A percentile compares a stretch with the other conserved stretches of the same genome.
These are phyloP conservation scores for Ogataea nitratoaversa DNA, from an alignment of 805 yeast species.

Conservation along the genomic window DNA sequence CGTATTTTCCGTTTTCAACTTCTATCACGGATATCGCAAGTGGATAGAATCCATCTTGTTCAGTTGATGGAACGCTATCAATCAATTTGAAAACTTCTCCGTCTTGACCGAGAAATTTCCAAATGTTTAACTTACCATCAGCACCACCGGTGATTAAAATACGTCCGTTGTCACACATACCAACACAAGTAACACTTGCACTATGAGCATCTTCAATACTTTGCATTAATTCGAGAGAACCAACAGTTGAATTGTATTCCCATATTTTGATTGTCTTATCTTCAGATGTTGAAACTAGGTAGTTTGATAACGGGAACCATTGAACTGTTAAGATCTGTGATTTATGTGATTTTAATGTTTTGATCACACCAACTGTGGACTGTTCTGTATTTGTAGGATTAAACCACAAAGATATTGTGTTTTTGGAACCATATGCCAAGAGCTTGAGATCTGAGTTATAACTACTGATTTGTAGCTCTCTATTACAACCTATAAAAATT, in stretches of 20 bases:
- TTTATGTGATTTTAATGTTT: slow-evolving; percentile 58
- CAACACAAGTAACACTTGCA: slow-evolving; percentile 52
- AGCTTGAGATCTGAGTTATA: slow-evolving; percentile 33
- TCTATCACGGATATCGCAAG: slow-evolving; percentile 34
- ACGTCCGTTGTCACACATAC: slow-evolving; percentile 32
- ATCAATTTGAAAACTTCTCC: slow-evolving; percentile 23
- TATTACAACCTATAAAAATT: slow-evolving; percentile 69
- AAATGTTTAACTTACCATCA: slow-evolving; percentile 51
- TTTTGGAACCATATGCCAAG: slow-evolving; percentile 72
- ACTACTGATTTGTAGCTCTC: slow-evolving; percentile 58
- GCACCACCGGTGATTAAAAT: slow-evolving; percentile 61
- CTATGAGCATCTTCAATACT: slow-evolving; percentile 34
- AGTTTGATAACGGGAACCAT: slow-evolving; percentile 43
- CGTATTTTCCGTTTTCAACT: slow-evolving; percentile 31
- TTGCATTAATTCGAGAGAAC: slow-evolving; percentile 31
- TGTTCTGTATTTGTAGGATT: slow-evolving; percentile 40
- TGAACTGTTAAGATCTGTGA: slow-evolving; percentile 65
- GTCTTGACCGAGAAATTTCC: slow-evolving; percentile 32
- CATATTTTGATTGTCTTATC: slow-evolving; percentile 63
- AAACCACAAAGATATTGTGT: slow-evolving; percentile 59
- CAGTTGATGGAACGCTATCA: slow-evolving; percentile 32
- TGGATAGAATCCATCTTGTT: slow-evolving; percentile 44
- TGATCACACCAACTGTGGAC: slow-evolving; percentile 41
- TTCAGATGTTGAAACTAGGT: slow-evolving; percentile 60
- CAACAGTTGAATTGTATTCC: slow-evolving; percentile 31